A percentile compares a stretch with the other conserved stretches of the same genome.
phyloP scores from a whole-genome alignment of 1,284 basidiomycete genomes.

The Austropuccinia psidii region DNA sequence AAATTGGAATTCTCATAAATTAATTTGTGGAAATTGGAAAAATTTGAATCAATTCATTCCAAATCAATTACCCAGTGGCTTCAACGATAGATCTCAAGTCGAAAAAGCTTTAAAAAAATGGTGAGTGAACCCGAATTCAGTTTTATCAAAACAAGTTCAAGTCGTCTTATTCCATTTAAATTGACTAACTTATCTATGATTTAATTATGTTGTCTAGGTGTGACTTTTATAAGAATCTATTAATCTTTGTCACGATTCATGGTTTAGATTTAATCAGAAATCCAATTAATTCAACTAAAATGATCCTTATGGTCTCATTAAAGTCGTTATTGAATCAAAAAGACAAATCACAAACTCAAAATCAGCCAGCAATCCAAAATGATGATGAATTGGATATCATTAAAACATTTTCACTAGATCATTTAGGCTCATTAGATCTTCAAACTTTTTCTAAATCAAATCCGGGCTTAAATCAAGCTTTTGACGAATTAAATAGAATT shows the following conservation, averaged over 20 bases:
- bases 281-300: neutral
- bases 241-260: conserved; percentile 31
- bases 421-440: neutral
- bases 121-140: neutral
- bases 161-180: neutral
- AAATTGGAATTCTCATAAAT: conserved; percentile 28
- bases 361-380: neutral
- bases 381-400: neutral
- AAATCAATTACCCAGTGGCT: neutral
- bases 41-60: neutral
- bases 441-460: conserved; percentile 9
- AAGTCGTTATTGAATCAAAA: neutral
- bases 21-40: conserved; percentile 29
- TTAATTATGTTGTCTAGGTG: neutral
- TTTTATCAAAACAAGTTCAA: neutral
- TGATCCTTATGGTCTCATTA: neutral
- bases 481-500: conserved; percentile 6
- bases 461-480: neutral
- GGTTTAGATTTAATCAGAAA: conserved; percentile 10
- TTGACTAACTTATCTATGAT: neutral
- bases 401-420: conserved; percentile 9
- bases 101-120: conserved; percentile 10
- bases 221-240: conserved; percentile 19
- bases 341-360: neutral
- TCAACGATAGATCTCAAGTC: conserved; percentile 9